Base-by-base conservation (phyloP, 495 filamentous ascomycete genomes). In the Bombardia bombarda region DNA sequence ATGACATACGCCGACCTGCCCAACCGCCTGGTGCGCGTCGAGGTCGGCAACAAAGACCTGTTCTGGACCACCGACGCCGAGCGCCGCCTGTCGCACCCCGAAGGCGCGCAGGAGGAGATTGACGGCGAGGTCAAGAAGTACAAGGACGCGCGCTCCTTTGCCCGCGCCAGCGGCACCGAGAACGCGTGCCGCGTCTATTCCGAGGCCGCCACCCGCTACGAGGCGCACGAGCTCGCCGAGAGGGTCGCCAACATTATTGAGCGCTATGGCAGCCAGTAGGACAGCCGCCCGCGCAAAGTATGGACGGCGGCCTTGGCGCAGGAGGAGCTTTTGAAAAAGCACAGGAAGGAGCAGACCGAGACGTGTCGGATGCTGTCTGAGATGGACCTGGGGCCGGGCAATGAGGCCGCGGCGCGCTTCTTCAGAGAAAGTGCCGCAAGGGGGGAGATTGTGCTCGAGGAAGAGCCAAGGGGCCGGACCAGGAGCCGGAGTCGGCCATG, bases 131-230 rank as follows among this genome's bases (percentile, higher is more conserved):
- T 95, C 28, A 83, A 81, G 52, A 95, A 94, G 55, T 95, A 88
- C 63, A 88, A 87, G 58, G 82, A 89, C 49, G 92, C 90, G 4
- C 74, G 92, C 32, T 79, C 84, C 32, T 98, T 98, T 61, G 92
- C 87, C 20, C 80, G 92, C 50, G 87, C 92, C 18, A 89, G 83
- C 48, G 92, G 92, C 26, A 98, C 92, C 1, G 92, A 98, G 64
- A 92, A 98, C 65, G 92, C 88, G 1, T 88, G 95, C 44, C 74
- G 92, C 50, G 90, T 98, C 18, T 98, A 98, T 62, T 89, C 90
- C n/a, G 92, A 98, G 65, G 92, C 92, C 13, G 87, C 84, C 6
- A 89, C 82, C 45, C 78, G 82, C 40, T 79, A 78, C 3, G 86
- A 94, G 56, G 84, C 86, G 0, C 87, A 92, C 54, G 87, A 93